Evolutionary conservation across 768 basidiomycete genomes (phyloP), one percentile per base, ranked within the genome.

Genomic region (Boletus vermiculosoides): DNA sequence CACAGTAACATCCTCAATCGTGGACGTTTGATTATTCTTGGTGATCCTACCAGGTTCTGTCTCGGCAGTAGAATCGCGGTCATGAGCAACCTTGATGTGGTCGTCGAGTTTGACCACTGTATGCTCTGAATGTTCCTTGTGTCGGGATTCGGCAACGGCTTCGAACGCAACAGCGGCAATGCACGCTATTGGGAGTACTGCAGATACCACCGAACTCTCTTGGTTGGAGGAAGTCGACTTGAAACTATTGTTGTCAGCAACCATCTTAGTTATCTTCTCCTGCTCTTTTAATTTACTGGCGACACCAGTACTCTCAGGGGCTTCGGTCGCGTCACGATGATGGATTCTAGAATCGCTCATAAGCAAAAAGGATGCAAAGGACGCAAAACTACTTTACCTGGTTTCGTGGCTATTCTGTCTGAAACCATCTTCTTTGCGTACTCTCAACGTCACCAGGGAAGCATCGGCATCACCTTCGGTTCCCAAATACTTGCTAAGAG

Each of bases 401-500:
- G 39, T 48, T 25, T 47, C 48, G 23, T 20, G 1, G 3, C 20
- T 31, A 15, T 16, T 16, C n/a, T 44, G 33, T 37, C n/a, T 12
- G 18, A 42, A 45, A 5, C 2, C 20, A 28, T 10, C 52, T 13
- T 44, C 41, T 46, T 33, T n/a, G 33, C 33, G 45, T 39, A 47
- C 46, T n/a, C 39, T 55, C 10, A 41, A 39, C 30, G n/a, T 50
- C 20, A 46, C 54, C 33, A 23, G 11, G 9, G 47, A 37, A 23
- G 13, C 23, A 8, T 45, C 30, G 11, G 3, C n/a, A 9, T 54
- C 31, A 13, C 12, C 23, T 9, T 51, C 34, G 1, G 45, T n/a
- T 28, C 31, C 30, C 47, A 68, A 28, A 23, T 62, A 57, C 30
- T 46, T 36, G 57, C 51, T 62, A 15, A 60, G 50, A 56, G 67